A percentile compares a stretch with the other conserved stretches of the same genome.
phyloP scores from a whole-genome alignment of 2,329 filamentous ascomycete species.

The Emergomyces orientalis region DNA sequence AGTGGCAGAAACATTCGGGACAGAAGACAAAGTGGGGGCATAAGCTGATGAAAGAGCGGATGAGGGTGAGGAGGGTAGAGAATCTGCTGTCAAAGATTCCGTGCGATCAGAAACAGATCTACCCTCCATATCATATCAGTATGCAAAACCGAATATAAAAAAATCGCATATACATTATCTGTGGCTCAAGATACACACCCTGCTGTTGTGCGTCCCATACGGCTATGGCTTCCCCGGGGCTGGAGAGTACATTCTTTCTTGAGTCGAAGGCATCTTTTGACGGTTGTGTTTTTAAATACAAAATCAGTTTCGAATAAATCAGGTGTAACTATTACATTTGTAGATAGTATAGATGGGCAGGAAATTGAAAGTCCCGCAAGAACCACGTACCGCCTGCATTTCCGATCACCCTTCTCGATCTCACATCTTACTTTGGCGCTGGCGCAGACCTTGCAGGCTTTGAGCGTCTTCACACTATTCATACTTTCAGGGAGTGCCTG shows the following conservation, averaged over 20 bases:
- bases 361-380: neutral
- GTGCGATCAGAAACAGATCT: neutral
- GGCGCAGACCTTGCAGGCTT: neutral
- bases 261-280: neutral
- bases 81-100: neutral
- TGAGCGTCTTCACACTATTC: neutral
- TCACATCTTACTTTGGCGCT: neutral
- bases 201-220: neutral
- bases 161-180: neutral
- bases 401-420: neutral
- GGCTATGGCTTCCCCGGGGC: neutral
- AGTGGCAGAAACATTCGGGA: neutral
- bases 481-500: neutral
- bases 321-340: neutral
- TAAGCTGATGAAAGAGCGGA: neutral
- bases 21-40: neutral
- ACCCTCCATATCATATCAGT: neutral
- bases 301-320: neutral
- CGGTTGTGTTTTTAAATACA: neutral
- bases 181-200: neutral
- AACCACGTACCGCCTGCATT: neutral
- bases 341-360: neutral
- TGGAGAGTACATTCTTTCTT: conserved; percentile 2
- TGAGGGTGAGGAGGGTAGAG: neutral
- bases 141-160: neutral